phyloP scores from a whole-genome alignment of 2,329 filamentous ascomycete species.

The Talaromyces sp. region DNA sequence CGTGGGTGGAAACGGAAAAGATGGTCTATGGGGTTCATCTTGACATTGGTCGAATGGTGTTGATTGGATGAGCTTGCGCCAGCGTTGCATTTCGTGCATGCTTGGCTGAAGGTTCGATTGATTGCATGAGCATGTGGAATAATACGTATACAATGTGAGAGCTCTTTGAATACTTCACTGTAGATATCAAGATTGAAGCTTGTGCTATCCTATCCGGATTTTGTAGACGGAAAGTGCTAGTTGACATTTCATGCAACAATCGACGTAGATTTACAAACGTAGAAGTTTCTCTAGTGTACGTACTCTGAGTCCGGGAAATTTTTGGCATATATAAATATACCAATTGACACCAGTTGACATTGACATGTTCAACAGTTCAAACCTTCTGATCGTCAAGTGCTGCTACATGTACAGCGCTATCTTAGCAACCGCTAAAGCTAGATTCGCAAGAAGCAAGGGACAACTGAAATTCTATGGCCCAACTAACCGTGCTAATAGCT shows the following conservation, averaged over 20 bases:
- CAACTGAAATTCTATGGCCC: neutral
- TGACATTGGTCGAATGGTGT: neutral
- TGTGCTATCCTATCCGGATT: too few relatives aligned
- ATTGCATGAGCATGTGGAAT: neutral
- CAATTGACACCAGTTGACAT: too few relatives aligned
- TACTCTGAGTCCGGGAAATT: too few relatives aligned
- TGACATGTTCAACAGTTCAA: neutral
- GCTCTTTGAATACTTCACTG: neutral
- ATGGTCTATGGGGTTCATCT: neutral
- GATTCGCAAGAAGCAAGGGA: neutral
- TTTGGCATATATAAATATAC: too few relatives aligned
- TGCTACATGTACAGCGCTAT: neutral
- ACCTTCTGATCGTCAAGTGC: neutral
- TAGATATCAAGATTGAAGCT: neutral
- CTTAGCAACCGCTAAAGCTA: neutral
- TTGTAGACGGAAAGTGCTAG: neutral
- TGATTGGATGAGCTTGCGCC: neutral
- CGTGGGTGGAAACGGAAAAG: neutral
- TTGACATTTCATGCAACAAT: neutral
- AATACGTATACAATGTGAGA: neutral
- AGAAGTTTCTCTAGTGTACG: too few relatives aligned
- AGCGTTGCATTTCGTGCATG: neutral
- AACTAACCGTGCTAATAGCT: neutral
- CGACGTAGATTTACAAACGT: too few relatives aligned
- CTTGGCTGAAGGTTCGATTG: neutral